Base-by-base conservation (phyloP, 2,329 filamentous ascomycete genomes). In the Ilyonectria mors-panacis region DNA sequence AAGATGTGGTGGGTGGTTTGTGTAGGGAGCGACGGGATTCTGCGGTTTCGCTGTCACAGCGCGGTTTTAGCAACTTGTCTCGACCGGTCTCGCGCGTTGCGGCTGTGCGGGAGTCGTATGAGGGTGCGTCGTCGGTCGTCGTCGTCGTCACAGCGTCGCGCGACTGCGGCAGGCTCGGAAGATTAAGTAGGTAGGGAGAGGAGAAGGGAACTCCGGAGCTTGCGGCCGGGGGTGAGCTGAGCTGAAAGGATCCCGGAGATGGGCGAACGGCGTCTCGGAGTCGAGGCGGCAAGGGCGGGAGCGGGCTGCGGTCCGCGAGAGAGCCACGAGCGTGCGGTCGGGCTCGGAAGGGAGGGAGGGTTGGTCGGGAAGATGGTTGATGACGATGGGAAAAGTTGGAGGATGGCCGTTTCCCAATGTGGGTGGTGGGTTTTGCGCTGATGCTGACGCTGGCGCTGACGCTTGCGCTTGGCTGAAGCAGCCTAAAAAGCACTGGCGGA, bases 331-430 rank as follows among this genome's bases (percentile, higher is more conserved):
- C 42, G 21, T 21, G 33, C 21, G 42, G 35, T 50, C 56, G 42
- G 63, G 58, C 58, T 44, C 37, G 62, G 30, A 58, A 28, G 35
- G 39, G 62, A 48, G 12, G 45, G 44, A 35, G 15, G 17, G 17
- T 37, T 33, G 37, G 39, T 26, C 56, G 55, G 68, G 54, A 39
- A 59, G 65, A 54, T 61, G 73, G 63, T 66, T 67, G 73, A 69
- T 73, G 66, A 68, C 66, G 71, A 69, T 71, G 72, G 66, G 71
- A 72, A 74, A 74, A 74, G 67, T 65, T 64, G 61, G 48, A 60
- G 50, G 59, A 35, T 57, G 63, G 63, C 65, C 63, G 74, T 74
- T 74, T 71, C 68, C 70, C 70, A 74, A 70, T 69, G 70, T 69
- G 72, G 72, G 59, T 44, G 69, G 67, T 45, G 67, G 51, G 47